phyloP scores from a whole-genome alignment of 139 green algal species.

The Haematococcus lacustris region DNA sequence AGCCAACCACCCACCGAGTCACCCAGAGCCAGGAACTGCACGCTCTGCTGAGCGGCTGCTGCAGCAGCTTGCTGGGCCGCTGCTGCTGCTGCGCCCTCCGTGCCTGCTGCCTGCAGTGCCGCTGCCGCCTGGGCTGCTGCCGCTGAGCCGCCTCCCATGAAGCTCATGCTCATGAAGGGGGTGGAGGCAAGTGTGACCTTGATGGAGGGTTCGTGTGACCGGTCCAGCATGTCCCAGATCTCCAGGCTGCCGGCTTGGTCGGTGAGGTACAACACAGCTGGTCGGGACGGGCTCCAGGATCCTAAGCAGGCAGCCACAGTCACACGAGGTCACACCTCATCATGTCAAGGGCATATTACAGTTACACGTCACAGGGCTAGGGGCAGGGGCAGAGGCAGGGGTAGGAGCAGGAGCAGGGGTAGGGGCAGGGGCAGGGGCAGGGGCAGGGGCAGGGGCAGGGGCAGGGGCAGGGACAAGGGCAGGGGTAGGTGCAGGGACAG shows the following conservation, averaged over 20 bases:
- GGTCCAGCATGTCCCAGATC: slow-evolving; percentile 76
- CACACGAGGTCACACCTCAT: too few species aligned
- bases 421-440: too few species aligned
- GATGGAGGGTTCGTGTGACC: slow-evolving; percentile 63
- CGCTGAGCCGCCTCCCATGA: slow-evolving; percentile 32
- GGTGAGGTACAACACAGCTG: slow-evolving; percentile 60
- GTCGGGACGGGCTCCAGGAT: slow-evolving; percentile 75
- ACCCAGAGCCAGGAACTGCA: slow-evolving; percentile 32
- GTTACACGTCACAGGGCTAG: too few species aligned
- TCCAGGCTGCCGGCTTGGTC: slow-evolving; percentile 55
- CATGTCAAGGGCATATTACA: too few species aligned
- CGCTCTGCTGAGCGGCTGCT: too few species aligned
- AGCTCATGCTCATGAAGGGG: slow-evolving; percentile 51
- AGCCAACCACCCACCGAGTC: slow-evolving; percentile 20
- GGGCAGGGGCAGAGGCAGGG: too few species aligned
- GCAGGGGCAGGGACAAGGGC: too few species aligned
- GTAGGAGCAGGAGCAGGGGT: too few species aligned
- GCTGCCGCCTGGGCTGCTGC: background rate
- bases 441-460: too few species aligned
- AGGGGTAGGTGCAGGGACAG: too few species aligned
- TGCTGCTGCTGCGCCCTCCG: too few species aligned
- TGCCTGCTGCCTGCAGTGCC: slow-evolving; percentile 5
- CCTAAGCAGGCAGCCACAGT: too few species aligned
- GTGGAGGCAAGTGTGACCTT: slow-evolving; percentile 31
- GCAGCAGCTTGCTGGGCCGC: slow-evolving; percentile 2